Evolutionary conservation across 768 basidiomycete species (phyloP).

Genomic region (Auricularia cornea): DNA sequence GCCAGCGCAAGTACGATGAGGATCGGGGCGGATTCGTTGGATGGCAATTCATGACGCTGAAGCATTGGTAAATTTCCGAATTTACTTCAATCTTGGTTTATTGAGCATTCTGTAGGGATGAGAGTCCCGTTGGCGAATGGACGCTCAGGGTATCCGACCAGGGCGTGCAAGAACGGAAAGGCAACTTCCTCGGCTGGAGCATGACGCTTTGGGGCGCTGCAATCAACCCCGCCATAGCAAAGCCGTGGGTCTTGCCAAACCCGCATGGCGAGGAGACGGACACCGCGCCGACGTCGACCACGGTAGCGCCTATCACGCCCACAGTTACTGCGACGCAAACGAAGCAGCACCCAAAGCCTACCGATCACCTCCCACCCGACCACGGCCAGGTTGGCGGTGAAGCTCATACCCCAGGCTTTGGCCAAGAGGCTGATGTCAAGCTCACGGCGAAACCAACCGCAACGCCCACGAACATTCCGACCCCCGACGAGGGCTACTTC

Average conservation of each 20-base stretch:
- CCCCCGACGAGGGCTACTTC: constrained; percentile 81
- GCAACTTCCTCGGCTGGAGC: constrained; percentile 80
- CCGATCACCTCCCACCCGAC: constrained; percentile 77
- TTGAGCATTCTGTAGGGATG: constrained; percentile 56
- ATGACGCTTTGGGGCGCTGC: constrained; percentile 88
- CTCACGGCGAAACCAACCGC: constrained; percentile 12
- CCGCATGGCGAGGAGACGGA: constrained; percentile 25
- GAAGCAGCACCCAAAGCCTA: constrained; percentile 75
- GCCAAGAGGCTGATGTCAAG: constrained; percentile 22
- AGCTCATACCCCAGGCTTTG: constrained; percentile 66
- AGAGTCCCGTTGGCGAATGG: constrained; percentile 87
- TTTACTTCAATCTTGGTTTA: constrained; percentile 1
- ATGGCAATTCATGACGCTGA: constrained; percentile 98
- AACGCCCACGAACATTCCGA: constrained; percentile 39
- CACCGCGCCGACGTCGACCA: constrained; percentile 20
- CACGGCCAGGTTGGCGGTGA: constrained; percentile 76
- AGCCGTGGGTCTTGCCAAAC: constrained; percentile 35
- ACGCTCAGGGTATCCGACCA: constrained; percentile 80
- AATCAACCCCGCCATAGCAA: constrained; percentile 60
- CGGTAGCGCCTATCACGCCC: constrained; percentile 27
- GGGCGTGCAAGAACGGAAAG: constrained; percentile 45
- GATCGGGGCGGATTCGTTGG: constrained; percentile 71
- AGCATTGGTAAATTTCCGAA: constrained; percentile 72
- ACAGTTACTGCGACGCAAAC: constrained; percentile 34
- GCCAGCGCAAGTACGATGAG: constrained; percentile 55